Evolutionary conservation across 2,329 filamentous ascomycete genomes (phyloP).

Genomic region (Bertia moriformis): DNA sequence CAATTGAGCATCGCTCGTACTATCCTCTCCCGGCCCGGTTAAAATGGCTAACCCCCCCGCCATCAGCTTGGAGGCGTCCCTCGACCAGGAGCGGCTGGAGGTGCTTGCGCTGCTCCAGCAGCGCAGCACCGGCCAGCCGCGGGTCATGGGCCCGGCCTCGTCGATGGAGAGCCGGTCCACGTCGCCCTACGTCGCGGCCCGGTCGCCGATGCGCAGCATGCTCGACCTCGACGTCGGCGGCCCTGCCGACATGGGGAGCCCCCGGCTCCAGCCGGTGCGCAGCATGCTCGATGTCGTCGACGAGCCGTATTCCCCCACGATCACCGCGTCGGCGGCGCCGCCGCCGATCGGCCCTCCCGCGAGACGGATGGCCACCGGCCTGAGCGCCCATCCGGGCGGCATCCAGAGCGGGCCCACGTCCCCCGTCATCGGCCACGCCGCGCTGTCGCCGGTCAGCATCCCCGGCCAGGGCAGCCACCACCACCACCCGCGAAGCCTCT

Average conservation of each 20-base stretch:
- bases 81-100: conserved; percentile 65
- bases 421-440: conserved; percentile 6
- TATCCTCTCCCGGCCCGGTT: too few relatives aligned
- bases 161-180: conserved; percentile 25
- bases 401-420: conserved; percentile 34
- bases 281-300: conserved; percentile 51
- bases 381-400: too few relatives aligned
- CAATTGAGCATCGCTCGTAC: too few relatives aligned
- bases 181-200: conserved; percentile 40
- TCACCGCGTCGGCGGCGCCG: conserved; percentile 15
- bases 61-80: conserved; percentile 64
- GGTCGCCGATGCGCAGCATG: conserved; percentile 57
- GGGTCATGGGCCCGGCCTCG: conserved; percentile 13
- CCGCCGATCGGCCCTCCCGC: too few relatives aligned
- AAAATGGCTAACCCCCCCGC: conserved; percentile 16
- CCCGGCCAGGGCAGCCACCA: conserved; percentile 23
- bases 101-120: conserved; percentile 47
- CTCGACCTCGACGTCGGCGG: too few relatives aligned
- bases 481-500: not conserved
- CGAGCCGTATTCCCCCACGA: too few relatives aligned
- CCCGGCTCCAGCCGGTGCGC: conserved; percentile 33
- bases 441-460: conserved; percentile 11
- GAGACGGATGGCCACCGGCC: too few relatives aligned
- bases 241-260: conserved; percentile 26
- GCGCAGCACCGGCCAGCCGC: conserved; percentile 12